Base-by-base conservation (phyloP, 495 filamentous ascomycete genomes). In the Penicillium crystallinum region DNA sequence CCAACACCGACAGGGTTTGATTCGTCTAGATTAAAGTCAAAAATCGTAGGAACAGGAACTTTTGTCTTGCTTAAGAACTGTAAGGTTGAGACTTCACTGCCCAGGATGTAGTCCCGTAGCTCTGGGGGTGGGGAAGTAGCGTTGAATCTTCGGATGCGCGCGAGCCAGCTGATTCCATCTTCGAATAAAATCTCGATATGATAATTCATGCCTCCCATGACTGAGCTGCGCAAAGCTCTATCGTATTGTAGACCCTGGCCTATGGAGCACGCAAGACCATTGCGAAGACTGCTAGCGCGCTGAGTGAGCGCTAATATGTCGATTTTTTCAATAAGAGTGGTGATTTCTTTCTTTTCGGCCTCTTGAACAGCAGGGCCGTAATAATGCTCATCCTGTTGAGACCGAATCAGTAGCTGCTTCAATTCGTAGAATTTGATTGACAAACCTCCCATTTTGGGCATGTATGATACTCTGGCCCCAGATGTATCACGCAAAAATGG, bases 191-290 rank as follows among this genome's bases (percentile, higher is more conserved):
- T 55, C 11, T 66, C 64, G 10, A 67, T 40, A 23, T 67, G 62
- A 38, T 62, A 67, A 40, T 72, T 71, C 61, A 67, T 71, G 18
- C 68, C 66, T 9, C 66, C 66, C 65, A 70, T 73, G 0, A 71
- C 62, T 2, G 65, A 64, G 39, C 46, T 59, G 5, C 66, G 62
- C 11, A 39, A 61, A 19, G 56, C 48, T 33, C 46, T 52, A 29
- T 67, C 57, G 54, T 69, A 69, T n/a, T 48, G 47, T 38, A 68
- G 58, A 42, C 46, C n/a, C 38, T 56, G 43, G 2, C 53, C 23
- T 18, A 67, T 37, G 3, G 52, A 63, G 35, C 61, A 71, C 0
- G 56, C 18, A 29, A 67, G 42, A n/a, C 68, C 63, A 18, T 48
- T 14, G 43, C 61, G 66, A 27, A 73, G 44, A 33, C 19, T 3